Base-by-base conservation (phyloP, 176 grass and related monocot genomes). In the Ampelocalamus luodianensis region DNA sequence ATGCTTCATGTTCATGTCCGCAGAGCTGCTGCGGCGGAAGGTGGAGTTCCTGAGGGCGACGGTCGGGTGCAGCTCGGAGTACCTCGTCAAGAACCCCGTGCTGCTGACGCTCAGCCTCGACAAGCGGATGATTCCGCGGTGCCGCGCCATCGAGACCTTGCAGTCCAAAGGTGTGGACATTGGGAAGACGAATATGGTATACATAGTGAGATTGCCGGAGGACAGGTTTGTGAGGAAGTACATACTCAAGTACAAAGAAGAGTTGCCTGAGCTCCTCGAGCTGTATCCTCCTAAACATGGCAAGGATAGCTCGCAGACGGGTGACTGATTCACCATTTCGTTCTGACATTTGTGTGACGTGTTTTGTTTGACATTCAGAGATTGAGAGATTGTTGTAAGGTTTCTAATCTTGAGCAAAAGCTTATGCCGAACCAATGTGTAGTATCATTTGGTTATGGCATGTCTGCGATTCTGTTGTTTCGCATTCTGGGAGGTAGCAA, bases 101-200 rank as follows among this genome's bases (percentile, higher is more conserved):
- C 6, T 97, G 42, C 65, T 97, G 26, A 67, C 51, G 2, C 71
- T 59, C 39, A 92, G 90, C 71, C 77, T 97, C 60, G 53, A 84
- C 71, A 90, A 90, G 76, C 81, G 92, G 83, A 66, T 92, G 59
- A 56, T 82, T 0, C 94, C 88, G 15, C 87, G 89, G 22, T 74
- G 60, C 78, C 70, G 50, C 20, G 87, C 51, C 18, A 15, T 73
- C 8, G 77, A 90, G 32, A 38, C 56, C 9, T 11, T 97, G 49
- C 72, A 45, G 55, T 87, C 77, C 14, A 92, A 63, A 68, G 80
- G 86, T 1, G 26, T 92, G 15, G 82, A 65, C 59, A 23, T 73
- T 22, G 5, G 26, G 18, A 69, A 54, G 11, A 5, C 16, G 64
- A 36, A 7, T 6, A 16, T 86, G 20, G 0, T 1, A 17, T 23